A percentile compares a stretch with the other conserved stretches of the same genome.
Conservation (phyloP, 164 flowering plant species). For the Nelumbo lutea region DNA sequence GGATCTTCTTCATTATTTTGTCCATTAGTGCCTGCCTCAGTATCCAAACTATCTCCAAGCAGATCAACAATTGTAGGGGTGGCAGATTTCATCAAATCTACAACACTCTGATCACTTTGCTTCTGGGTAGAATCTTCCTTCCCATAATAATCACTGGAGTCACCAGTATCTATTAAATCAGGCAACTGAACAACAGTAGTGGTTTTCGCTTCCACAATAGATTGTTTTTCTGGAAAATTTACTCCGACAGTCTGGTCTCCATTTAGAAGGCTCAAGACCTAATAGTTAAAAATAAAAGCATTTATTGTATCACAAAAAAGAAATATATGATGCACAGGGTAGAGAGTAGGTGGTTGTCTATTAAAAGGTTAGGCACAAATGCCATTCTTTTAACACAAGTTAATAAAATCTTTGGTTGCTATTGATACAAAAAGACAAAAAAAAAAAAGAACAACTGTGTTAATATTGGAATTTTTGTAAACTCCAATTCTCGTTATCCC, state of each 20-base stretch:
- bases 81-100: conserved; percentile 20
- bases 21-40: conserved; percentile 24
- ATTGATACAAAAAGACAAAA: too few relatives aligned
- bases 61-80: conserved; percentile 62
- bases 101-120: conserved; percentile 24
- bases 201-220: conserved; percentile 29
- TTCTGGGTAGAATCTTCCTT: conserved; percentile 22
- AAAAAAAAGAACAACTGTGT: too few relatives aligned
- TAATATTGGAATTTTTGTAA: too few relatives aligned
- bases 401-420: too few relatives aligned
- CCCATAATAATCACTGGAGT: conserved; percentile 35
- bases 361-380: too few relatives aligned
- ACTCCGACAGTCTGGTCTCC: conserved; percentile 33
- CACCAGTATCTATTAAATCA: conserved; percentile 78
- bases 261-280: conserved; percentile 72
- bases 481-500: too few relatives aligned
- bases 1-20: conserved; percentile 69
- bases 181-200: conserved; percentile 53
- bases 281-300: conserved; percentile 10
- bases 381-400: too few relatives aligned
- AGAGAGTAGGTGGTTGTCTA: too few relatives aligned
- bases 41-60: conserved; percentile 51
- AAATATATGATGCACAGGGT: too few relatives aligned
- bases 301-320: too few relatives aligned
- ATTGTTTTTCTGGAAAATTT: conserved; percentile 29